Evolutionary conservation across 768 basidiomycete species (phyloP).

Genomic region (Leccinum longicurvipes): DNA sequence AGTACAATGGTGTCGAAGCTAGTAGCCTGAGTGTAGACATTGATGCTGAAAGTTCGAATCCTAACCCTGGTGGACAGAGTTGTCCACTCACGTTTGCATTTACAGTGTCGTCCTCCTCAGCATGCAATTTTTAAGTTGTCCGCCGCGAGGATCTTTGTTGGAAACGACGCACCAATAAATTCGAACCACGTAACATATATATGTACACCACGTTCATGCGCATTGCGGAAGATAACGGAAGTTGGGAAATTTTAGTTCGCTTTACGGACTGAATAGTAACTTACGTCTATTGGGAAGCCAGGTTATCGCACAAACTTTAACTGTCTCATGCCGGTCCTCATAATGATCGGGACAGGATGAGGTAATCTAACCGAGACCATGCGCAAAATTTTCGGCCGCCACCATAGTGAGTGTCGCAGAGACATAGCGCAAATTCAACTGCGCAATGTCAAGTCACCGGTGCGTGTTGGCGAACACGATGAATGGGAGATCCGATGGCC

Average conservation of each 20-base stretch:
- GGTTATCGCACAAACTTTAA: constrained; percentile 1
- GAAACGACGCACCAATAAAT: background rate
- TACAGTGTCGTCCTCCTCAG: background rate
- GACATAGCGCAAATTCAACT: constrained; percentile 6
- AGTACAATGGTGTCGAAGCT: background rate
- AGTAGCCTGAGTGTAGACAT: too few relatives aligned
- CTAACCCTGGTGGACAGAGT: background rate
- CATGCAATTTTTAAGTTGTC: background rate
- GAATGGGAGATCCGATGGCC: constrained; percentile 23
- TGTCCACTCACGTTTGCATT: background rate
- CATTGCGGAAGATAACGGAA: constrained; percentile 2
- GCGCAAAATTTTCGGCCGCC: background rate
- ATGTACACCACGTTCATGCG: background rate
- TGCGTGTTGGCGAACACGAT: constrained; percentile 15
- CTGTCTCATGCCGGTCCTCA: too few relatives aligned
- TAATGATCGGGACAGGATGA: constrained; percentile 4
- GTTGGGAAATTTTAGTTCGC: background rate
- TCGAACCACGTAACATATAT: background rate
- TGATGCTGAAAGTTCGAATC: background rate
- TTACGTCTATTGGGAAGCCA: constrained; percentile 11
- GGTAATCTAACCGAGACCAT: constrained; percentile 9
- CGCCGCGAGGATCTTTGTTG: background rate
- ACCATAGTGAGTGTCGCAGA: background rate
- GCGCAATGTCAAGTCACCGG: constrained; percentile 15
- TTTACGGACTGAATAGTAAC: background rate